A percentile compares a stretch with the other conserved stretches of the same genome.
Evolutionary conservation across 1,284 basidiomycete genomes (phyloP).

Genomic region (Leccinum griseonigrum): DNA sequence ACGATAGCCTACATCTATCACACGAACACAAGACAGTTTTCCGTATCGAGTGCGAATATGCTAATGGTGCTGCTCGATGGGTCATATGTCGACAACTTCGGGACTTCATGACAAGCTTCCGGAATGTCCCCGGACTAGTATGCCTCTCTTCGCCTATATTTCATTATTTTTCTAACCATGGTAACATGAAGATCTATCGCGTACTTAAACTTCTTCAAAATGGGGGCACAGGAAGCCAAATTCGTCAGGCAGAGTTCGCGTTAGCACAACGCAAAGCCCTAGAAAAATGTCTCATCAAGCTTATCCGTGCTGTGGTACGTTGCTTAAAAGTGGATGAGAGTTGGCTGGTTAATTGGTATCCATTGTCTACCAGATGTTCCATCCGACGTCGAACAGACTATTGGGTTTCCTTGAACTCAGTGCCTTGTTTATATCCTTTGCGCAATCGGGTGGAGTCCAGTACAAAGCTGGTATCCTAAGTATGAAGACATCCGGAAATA

Average conservation of each 20-base stretch:
- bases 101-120: slow-evolving; percentile 92
- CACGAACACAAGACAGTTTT: slow-evolving; percentile 81
- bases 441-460: slow-evolving; percentile 79
- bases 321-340: slow-evolving; percentile 3
- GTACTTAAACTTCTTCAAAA: slow-evolving; percentile 82
- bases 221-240: slow-evolving; percentile 48
- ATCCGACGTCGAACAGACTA: slow-evolving; percentile 89
- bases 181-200: slow-evolving; percentile 58
- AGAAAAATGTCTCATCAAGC: slow-evolving; percentile 88
- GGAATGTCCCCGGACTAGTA: slow-evolving; percentile 88
- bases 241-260: slow-evolving; percentile 74
- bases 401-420: slow-evolving; percentile 96
- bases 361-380: slow-evolving; percentile 81
- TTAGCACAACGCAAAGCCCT: slow-evolving; percentile 76
- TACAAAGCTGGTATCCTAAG: slow-evolving; percentile 89
- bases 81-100: slow-evolving; percentile 93
- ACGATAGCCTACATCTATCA: slow-evolving; percentile 82
- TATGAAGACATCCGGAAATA: slow-evolving; percentile 50
- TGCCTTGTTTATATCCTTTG: slow-evolving; percentile 81
- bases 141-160: slow-evolving; percentile 28
- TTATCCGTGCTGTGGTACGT: slow-evolving; percentile 84
- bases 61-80: slow-evolving; percentile 93
- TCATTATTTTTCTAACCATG: not conserved
- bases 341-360: not conserved
- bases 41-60: slow-evolving; percentile 95